Evolutionary conservation across 192 early-diverging fungal species (phyloP).

Genomic region (Entomortierella lignicola): DNA sequence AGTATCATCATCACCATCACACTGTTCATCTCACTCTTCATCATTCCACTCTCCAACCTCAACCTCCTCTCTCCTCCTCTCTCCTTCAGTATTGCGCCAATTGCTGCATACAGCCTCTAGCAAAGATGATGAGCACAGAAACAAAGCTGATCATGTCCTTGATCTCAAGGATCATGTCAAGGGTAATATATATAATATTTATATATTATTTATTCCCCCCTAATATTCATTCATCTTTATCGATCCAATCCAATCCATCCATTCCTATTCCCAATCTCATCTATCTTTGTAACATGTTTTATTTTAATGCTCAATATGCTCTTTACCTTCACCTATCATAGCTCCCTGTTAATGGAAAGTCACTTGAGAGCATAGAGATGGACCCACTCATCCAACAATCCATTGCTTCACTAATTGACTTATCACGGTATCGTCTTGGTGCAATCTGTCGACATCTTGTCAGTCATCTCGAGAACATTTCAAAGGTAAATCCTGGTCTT

Average conservation of each 20-base stretch:
- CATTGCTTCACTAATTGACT: slow-evolving; percentile 78
- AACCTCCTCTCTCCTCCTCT: background rate
- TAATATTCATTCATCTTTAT: too few relatives aligned
- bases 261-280: background rate
- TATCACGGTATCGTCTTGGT: slow-evolving; percentile 80
- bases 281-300: too few relatives aligned
- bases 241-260: background rate
- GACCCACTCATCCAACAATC: slow-evolving; percentile 86
- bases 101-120: background rate
- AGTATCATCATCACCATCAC: background rate
- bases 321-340: background rate
- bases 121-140: slow-evolving; percentile 40
- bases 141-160: slow-evolving; percentile 43
- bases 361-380: slow-evolving; percentile 64
- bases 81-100: background rate
- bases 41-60: background rate
- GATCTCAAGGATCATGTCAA: slow-evolving; percentile 46
- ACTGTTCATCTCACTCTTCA: background rate
- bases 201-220: background rate
- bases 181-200: slow-evolving; percentile 22
- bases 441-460: slow-evolving; percentile 76
- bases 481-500: slow-evolving; percentile 72
- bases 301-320: too few relatives aligned
- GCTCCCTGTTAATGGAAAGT: slow-evolving; percentile 46
- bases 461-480: slow-evolving; percentile 78